Conservation (phyloP, 768 basidiomycete genomes). For the Saitozyma podzolica region DNA sequence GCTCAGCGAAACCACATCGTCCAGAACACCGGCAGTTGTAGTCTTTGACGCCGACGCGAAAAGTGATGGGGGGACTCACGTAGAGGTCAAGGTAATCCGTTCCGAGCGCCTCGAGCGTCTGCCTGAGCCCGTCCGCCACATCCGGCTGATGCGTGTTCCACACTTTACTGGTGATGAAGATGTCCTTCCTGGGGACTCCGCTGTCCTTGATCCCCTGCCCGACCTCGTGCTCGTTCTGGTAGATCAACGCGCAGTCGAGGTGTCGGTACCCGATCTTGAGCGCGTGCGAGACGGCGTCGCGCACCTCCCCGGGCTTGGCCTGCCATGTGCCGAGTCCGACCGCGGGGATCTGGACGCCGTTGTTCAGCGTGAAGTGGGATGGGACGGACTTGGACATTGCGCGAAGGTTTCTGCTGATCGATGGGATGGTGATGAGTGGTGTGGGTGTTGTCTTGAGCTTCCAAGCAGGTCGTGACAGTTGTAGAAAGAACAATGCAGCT, state of each 20-base stretch:
- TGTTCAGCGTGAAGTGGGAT: constrained; percentile 33
- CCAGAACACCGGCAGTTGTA: too few species aligned
- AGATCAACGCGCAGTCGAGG: constrained; percentile 78
- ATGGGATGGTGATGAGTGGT: too few species aligned
- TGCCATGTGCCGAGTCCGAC: constrained; percentile 81
- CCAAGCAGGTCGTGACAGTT: too few species aligned
- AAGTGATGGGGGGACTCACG: constrained; percentile 55
- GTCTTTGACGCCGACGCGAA: too few species aligned
- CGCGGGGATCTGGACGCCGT: constrained; percentile 65
- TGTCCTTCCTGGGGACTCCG: constrained; percentile 33
- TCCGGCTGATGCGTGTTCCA: constrained; percentile 42
- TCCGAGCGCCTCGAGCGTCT: constrained; percentile 71
- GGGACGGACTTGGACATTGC: background rate
- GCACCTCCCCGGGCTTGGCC: constrained; percentile 70
- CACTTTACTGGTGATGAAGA: constrained; percentile 35
- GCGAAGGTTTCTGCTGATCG: too few species aligned
- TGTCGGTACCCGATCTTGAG: constrained; percentile 76
- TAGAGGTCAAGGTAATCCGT: constrained; percentile 79
- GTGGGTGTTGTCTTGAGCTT: too few species aligned
- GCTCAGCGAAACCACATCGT: background rate
- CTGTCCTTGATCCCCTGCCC: constrained; percentile 37
- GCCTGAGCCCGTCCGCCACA: constrained; percentile 73
- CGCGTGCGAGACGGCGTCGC: constrained; percentile 56
- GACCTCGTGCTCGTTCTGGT: constrained; percentile 67
- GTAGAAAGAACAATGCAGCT: too few species aligned